phyloP scores from a whole-genome alignment of 805 yeast species.

The Yarrowia keelungensis region DNA sequence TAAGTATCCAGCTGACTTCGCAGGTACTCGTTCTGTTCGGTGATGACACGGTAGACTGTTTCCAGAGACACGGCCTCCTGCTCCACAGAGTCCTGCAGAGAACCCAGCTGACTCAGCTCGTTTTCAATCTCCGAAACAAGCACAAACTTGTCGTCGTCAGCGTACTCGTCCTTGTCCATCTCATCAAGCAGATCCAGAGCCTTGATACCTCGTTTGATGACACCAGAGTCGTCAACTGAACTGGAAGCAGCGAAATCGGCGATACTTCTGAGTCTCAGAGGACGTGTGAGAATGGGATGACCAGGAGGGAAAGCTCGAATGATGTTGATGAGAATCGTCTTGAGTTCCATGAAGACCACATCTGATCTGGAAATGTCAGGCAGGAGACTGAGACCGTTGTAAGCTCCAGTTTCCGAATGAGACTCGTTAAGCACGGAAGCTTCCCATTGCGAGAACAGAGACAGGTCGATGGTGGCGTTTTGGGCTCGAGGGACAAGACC shows the following conservation, averaged over 20 bases:
- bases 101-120: slow-evolving; percentile 50
- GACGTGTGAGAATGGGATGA: slow-evolving; percentile 44
- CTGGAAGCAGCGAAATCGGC: slow-evolving; percentile 49
- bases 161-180: slow-evolving; percentile 42
- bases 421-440: slow-evolving; percentile 46
- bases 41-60: slow-evolving; percentile 47
- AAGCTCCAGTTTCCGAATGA: slow-evolving; percentile 40
- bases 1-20: slow-evolving; percentile 50
- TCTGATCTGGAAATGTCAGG: slow-evolving; percentile 48
- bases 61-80: slow-evolving; percentile 48
- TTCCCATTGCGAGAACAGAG: slow-evolving; percentile 50
- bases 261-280: slow-evolving; percentile 46
- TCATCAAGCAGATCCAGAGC: slow-evolving; percentile 48
- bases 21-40: slow-evolving; percentile 51
- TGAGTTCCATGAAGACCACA: slow-evolving; percentile 50
- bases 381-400: slow-evolving; percentile 11
- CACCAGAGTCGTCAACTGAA: slow-evolving; percentile 44
- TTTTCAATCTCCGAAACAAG: slow-evolving; percentile 49
- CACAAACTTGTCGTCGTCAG: slow-evolving; percentile 45
- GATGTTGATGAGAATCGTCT: slow-evolving; percentile 50
- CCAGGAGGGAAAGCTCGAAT: slow-evolving; percentile 49
- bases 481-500: slow-evolving; percentile 46
- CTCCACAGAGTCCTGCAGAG: slow-evolving; percentile 47
- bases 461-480: slow-evolving; percentile 48
- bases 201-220: slow-evolving; percentile 49